Base-by-base conservation (phyloP, 2,329 filamentous ascomycete species). In the Plectosphaerella cucumerina region DNA sequence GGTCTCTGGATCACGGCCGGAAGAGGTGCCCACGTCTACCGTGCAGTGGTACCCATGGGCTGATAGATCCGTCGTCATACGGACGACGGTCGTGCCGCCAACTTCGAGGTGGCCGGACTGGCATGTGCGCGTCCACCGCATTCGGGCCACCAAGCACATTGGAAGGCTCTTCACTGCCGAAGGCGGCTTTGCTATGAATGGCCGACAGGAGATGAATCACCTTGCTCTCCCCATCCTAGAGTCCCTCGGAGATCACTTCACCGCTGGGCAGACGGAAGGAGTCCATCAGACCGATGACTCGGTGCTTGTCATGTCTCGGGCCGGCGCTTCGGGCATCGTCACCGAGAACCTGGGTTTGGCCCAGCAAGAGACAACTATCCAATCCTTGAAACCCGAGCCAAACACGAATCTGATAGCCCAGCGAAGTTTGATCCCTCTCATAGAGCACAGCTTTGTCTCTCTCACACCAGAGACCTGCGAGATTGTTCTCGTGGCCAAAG, bases 31-130 rank as follows among this genome's bases (percentile, higher is more conserved):
- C 17, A 18, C 39, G 39, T 18, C 39, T 12, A 42, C 39, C 2
- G 50, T 52, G 6, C 37, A 31, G 3, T 63, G 60, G 60, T 58
- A 52, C 49, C 56, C 62, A 2, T 66, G 64, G 63, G 56, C 57
- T 0, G 64, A 67, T 48, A 37, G 59, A 2, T 49, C 54, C 1
- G 57, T 67, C 0, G 48, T 49, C 9, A 49, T 69, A 3, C 54
- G 64, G 12, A 63, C 66, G 0, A 58, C 60, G 0, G 39, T 67
- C 3, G 50, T 68, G 3, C 59, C 66, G 0, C 65, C 66, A 0
- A 60, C 58, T 1, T 49, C 53, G 14, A 50, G 58, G 8, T 68
- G 65, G 66, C 66, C 66, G 1, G 65, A 68, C 20, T 69, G 66
- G 65, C 64, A 69, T 51, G 37, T 65, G 0, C 42, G 65, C 0